A percentile compares a stretch with the other conserved stretches of the same genome.
Conservation (phyloP, 1,139 yeast genomes). For the Yamadazyma dendronema region DNA sequence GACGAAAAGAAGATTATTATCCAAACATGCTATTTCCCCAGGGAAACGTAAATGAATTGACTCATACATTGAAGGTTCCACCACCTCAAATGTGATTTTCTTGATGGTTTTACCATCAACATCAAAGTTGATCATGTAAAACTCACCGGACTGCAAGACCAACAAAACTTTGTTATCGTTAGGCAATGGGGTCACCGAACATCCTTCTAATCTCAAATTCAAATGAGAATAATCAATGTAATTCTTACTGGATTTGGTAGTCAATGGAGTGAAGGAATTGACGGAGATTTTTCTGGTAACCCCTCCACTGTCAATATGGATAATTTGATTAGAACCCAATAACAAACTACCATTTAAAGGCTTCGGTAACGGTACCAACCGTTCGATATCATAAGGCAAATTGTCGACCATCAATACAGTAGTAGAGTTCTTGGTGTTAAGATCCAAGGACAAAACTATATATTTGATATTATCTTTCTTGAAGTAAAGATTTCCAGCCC, state of each 20-base stretch:
- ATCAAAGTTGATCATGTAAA: slow-evolving; percentile 52
- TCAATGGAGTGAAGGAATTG: slow-evolving; percentile 52
- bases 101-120: slow-evolving; percentile 48
- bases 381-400: slow-evolving; percentile 74
- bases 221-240: slow-evolving; percentile 54
- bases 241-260: slow-evolving; percentile 48
- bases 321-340: slow-evolving; percentile 72
- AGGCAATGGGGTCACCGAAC: slow-evolving; percentile 46
- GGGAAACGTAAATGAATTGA: slow-evolving; percentile 27
- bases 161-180: slow-evolving; percentile 52
- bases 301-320: slow-evolving; percentile 85
- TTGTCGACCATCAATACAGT: slow-evolving; percentile 61
- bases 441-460: slow-evolving; percentile 64
- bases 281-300: slow-evolving; percentile 65
- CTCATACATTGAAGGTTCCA: slow-evolving; percentile 22
- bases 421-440: slow-evolving; percentile 61
- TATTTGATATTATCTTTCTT: slow-evolving; percentile 63
- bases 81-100: slow-evolving; percentile 28
- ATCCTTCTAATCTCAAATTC: slow-evolving; percentile 58
- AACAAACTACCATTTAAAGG: slow-evolving; percentile 74
- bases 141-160: slow-evolving; percentile 50
- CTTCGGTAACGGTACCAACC: slow-evolving; percentile 58
- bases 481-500: slow-evolving; percentile 72
- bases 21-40: slow-evolving; percentile 34
- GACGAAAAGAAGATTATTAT: slow-evolving; percentile 35